Conservation (phyloP, 1,139 yeast genomes). For the Scheffersomyces stambukii region DNA sequence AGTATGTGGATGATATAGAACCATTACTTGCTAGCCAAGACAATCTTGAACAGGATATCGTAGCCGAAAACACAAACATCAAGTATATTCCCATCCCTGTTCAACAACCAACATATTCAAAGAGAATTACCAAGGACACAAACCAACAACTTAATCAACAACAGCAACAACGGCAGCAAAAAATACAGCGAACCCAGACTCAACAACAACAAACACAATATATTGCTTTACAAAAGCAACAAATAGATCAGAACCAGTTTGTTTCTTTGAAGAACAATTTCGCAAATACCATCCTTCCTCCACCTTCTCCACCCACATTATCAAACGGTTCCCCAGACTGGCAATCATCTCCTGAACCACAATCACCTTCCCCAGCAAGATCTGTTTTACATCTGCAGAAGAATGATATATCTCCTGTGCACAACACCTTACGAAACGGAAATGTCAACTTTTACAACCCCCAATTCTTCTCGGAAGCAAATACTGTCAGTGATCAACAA, state of each 20-base stretch:
- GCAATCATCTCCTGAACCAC: conserved; percentile 42
- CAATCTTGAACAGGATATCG: neutral
- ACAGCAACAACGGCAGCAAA: conserved; percentile 2
- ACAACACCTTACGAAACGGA: conserved; percentile 16
- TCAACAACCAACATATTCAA: conserved; percentile 28
- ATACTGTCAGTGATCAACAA: conserved; percentile 6
- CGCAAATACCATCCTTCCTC: conserved; percentile 31
- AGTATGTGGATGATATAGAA: conserved; percentile 41
- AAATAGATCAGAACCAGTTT: conserved; percentile 5
- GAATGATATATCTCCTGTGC: conserved; percentile 21
- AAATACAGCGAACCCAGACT: conserved; percentile 1
- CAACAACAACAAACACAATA: conserved; percentile 8
- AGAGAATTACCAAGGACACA: conserved; percentile 2
- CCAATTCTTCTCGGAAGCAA: conserved; percentile 23
- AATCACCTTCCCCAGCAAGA: conserved; percentile 29
- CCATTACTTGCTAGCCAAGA: conserved; percentile 20
- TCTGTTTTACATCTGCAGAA: conserved; percentile 10
- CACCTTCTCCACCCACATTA: conserved; percentile 44
- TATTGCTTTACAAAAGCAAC: conserved; percentile 4
- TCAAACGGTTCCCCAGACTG: conserved; percentile 34
- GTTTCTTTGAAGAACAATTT: conserved; percentile 3
- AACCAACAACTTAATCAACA: conserved; percentile 3
- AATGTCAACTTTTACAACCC: conserved; percentile 32
- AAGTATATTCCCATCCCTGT: conserved; percentile 42
- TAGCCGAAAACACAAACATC: conserved; percentile 8